Evolutionary conservation across 768 basidiomycete species (phyloP), one percentile per base, ranked within the genome.

Genomic region (Lenzites betulinus): DNA sequence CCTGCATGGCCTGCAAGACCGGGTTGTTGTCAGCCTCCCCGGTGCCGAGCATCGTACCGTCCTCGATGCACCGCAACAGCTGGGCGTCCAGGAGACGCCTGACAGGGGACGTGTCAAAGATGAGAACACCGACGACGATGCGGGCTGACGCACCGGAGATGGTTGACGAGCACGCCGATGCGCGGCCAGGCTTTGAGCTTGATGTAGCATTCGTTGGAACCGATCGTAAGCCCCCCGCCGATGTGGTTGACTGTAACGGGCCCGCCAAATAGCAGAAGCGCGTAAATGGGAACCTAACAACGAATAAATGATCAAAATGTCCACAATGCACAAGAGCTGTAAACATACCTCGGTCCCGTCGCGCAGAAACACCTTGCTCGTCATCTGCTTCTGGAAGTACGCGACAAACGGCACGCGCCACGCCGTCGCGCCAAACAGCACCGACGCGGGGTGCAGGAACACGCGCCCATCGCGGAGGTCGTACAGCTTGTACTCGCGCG

Each of bases 141-240:
- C n/a, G n/a, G n/a, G n/a, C n/a, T 2, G 23, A 72, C 79, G 62
- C 69, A 90, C 92, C 92, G 80, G 12, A 95, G 75, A 64, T 94
- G 92, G 68, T 94, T 94, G 42, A 93, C 89, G 28, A 97, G 80
- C 12, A 94, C 86, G 1, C 93, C 94, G 50, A 96, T 95, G 9
- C 93, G 83, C n/a, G 95, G 90, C 84, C 88, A 92, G 0, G 93
- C 91, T 56, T 81, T 84, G 62, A 96, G 71, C 67, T 82, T 87
- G 59, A 97, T 74, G 62, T 70, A 68, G 25, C 77, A 76, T 23
- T 83, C 81, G 46, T 80, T 82, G 16, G 74, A 80, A 7, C 83
- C 83, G 33, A 92, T 73, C 4, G 81, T 83, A 42, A 95, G 71
- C 0, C 90, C 92, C n/a, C 92, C 91, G 11, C 79, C 83, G 43